Percentiles rank a stretch among this genome's conserved stretches.
phyloP scores from a whole-genome alignment of 495 filamentous ascomycete genomes.

The Sabuloglossum arenarium region DNA sequence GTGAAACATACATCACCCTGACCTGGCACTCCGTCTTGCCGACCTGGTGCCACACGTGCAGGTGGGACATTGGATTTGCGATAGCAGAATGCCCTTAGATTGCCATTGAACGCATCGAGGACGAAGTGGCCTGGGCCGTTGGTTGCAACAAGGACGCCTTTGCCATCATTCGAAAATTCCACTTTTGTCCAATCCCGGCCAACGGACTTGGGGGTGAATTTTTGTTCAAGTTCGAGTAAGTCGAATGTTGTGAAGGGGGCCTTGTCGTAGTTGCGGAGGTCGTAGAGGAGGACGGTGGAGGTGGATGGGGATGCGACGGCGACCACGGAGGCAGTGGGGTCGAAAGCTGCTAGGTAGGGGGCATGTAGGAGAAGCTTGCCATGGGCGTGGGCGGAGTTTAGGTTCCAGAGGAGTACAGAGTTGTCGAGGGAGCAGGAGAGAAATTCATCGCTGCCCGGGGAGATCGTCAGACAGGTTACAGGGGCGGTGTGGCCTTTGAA shows the following conservation, averaged over 20 bases:
- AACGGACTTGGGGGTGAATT: conserved; percentile 27
- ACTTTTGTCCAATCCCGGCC: conserved; percentile 55
- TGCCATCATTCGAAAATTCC: conserved; percentile 90
- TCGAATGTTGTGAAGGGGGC: conserved; percentile 76
- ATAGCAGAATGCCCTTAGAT: conserved; percentile 38
- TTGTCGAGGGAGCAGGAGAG: conserved; percentile 78
- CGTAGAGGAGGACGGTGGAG: conserved; percentile 67
- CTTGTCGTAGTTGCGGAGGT: conserved; percentile 81
- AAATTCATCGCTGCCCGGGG: conserved; percentile 64
- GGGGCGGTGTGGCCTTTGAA: conserved; percentile 69
- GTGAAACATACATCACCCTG: conserved; percentile 77
- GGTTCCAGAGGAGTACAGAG: conserved; percentile 74
- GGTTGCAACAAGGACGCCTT: conserved; percentile 59
- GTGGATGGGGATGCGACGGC: conserved; percentile 69
- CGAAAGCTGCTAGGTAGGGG: conserved; percentile 69
- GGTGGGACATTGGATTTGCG: conserved; percentile 11
- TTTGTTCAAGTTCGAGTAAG: conserved; percentile 34
- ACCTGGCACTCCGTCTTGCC: conserved; percentile 17
- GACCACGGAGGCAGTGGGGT: conserved; percentile 75
- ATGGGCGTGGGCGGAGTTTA: conserved; percentile 46
- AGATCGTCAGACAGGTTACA: conserved; percentile 61
- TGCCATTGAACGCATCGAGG: conserved; percentile 73
- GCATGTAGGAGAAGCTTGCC: conserved; percentile 56
- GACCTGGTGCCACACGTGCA: conserved; percentile 15
- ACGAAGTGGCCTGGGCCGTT: conserved; percentile 65